phyloP scores from a whole-genome alignment of 805 yeast genomes.

The Metschnikowia colocasiae region DNA sequence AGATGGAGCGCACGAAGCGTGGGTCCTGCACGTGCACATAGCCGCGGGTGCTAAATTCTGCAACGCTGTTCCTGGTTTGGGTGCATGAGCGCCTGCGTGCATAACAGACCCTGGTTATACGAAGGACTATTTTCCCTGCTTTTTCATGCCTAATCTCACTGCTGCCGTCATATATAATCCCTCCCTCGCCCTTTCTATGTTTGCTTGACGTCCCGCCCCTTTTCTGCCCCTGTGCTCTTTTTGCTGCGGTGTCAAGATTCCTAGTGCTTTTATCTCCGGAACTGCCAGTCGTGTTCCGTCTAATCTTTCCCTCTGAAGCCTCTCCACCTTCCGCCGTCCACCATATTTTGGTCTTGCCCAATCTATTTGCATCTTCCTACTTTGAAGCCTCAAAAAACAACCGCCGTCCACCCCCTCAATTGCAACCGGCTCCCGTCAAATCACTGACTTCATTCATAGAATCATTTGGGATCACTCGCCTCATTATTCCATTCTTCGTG shows the following conservation, averaged over 20 bases:
- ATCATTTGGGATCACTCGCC: too few relatives aligned
- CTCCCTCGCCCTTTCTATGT: not conserved
- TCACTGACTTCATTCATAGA: too few relatives aligned
- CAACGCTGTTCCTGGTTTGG: conserved; percentile 4
- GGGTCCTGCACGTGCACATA: not conserved
- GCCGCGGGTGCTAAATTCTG: conserved; percentile 1
- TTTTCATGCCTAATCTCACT: conserved; percentile 4
- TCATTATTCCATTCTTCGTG: too few relatives aligned
- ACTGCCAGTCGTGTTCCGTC: not conserved
- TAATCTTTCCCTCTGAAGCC: not conserved
- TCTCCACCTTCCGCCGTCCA: not conserved
- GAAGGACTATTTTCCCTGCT: not conserved
- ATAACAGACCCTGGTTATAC: conserved; percentile 3
- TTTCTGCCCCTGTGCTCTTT: not conserved
- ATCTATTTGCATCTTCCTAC: too few relatives aligned
- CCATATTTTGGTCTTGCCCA: not conserved
- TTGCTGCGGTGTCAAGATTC: not conserved
- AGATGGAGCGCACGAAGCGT: not conserved
- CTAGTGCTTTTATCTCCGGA: not conserved
- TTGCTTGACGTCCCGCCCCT: not conserved
- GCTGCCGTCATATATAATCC: conserved; percentile 2
- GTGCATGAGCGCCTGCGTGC: conserved; percentile 4
- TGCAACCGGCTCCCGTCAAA: too few relatives aligned
- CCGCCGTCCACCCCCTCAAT: too few relatives aligned
- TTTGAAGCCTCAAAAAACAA: too few relatives aligned